Percentiles rank a stretch among this genome's conserved stretches.
Conservation (phyloP, 306 rosid genomes). For the Prunus fruticosa region DNA sequence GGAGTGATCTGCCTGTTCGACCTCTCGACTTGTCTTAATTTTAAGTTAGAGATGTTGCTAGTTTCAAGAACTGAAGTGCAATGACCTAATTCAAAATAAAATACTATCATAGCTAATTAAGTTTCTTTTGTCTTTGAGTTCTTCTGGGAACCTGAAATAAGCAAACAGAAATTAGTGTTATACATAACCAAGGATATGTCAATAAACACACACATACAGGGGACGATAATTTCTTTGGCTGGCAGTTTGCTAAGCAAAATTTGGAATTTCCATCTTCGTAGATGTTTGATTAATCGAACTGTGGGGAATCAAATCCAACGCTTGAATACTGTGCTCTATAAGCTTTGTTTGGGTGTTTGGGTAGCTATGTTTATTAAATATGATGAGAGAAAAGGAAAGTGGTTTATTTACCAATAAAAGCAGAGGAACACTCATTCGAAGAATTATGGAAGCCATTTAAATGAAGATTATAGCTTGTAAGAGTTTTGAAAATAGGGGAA, state of each 20-base stretch:
- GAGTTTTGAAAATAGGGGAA: neutral
- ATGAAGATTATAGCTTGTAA: neutral
- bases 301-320: neutral
- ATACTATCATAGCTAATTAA: neutral
- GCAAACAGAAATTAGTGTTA: neutral
- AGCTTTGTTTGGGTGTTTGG: neutral
- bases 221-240: neutral
- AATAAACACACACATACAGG: neutral
- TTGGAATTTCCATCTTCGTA: neutral
- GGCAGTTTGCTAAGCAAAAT: neutral
- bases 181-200: neutral
- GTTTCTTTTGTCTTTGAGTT: constrained; percentile 25
- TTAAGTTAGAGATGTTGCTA: neutral
- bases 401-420: neutral
- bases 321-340: neutral
- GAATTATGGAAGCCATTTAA: neutral
- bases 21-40: neutral
- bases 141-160: constrained; percentile 35
- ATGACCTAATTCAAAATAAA: neutral
- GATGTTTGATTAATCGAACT: neutral
- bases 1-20: neutral
- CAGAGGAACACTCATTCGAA: neutral
- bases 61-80: neutral
- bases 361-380: neutral
- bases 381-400: neutral